These are phyloP conservation scores for Zygotorulaspora florentina DNA, from an alignment of 805 yeast genomes.

Conservation along the genomic window DNA sequence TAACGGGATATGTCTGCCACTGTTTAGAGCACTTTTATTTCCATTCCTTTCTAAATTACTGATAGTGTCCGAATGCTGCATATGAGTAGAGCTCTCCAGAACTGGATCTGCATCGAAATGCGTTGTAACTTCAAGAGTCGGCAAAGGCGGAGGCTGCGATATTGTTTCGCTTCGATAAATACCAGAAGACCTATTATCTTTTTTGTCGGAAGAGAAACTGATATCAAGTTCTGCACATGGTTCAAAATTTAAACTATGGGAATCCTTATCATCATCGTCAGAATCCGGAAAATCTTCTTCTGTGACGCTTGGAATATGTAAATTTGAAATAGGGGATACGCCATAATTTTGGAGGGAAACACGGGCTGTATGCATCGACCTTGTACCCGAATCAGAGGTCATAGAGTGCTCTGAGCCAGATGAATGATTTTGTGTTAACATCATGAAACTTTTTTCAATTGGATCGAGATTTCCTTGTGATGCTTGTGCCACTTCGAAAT, in stretches of 20 bases:
- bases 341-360: not conserved
- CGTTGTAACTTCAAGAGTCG: slow-evolving; percentile 5
- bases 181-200: not conserved
- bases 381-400: not conserved
- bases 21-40: too few species aligned
- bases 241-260: slow-evolving; percentile 18
- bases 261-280: slow-evolving; percentile 3
- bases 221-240: slow-evolving; percentile 18
- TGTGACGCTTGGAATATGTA: not conserved
- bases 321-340: not conserved
- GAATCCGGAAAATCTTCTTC: not conserved
- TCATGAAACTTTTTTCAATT: slow-evolving; percentile 32
- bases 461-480: slow-evolving; percentile 21
- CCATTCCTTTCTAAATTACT: too few species aligned
- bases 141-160: not conserved
- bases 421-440: slow-evolving; percentile 28
- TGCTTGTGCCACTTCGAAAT: slow-evolving; percentile 4
- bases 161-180: not conserved
- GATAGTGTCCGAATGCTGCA: too few species aligned
- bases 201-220: slow-evolving; percentile 2
- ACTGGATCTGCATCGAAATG: not conserved
- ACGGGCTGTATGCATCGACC: not conserved
- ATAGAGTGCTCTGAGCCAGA: slow-evolving; percentile 2
- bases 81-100: too few species aligned
- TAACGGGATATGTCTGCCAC: too few species aligned